A percentile compares a stretch with the other conserved stretches of the same genome.
These are phyloP conservation scores for Pinus albicaulis DNA, from an alignment of 75 land plant genomes.

Conservation along the genomic window DNA sequence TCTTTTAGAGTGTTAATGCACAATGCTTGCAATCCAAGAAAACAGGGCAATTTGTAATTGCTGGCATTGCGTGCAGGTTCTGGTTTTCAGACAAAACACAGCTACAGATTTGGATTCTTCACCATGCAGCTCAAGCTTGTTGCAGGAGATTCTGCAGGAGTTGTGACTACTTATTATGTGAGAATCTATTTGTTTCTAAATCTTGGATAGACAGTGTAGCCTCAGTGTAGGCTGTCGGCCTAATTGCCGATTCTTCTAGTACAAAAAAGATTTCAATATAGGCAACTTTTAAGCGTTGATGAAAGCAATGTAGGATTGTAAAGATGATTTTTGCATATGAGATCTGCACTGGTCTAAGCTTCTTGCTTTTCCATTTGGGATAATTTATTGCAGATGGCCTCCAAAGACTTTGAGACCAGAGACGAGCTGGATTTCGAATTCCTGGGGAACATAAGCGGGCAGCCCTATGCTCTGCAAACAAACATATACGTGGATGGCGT, in stretches of 20 bases:
- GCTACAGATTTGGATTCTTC: conserved; percentile 80
- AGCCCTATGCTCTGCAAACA: conserved; percentile 11
- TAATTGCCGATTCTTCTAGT: too few relatives aligned
- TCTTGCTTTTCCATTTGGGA: too few relatives aligned
- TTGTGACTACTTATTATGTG: conserved; percentile 82
- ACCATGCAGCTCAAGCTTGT: conserved; percentile 90
- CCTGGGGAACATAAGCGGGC: conserved; percentile 1
- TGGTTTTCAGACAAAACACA: conserved; percentile 68
- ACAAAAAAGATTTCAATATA: too few relatives aligned
- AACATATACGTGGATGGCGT: conserved; percentile 1
- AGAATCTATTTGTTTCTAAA: background rate
- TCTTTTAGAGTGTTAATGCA: too few relatives aligned
- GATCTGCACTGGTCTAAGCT: too few relatives aligned
- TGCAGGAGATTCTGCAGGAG: conserved; percentile 80
- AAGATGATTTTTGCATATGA: too few relatives aligned
- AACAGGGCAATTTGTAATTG: too few relatives aligned
- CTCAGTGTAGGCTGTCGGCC: too few relatives aligned
- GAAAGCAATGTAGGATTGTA: too few relatives aligned
- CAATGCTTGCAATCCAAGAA: too few relatives aligned
- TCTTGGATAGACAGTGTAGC: too few relatives aligned
- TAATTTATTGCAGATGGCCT: background rate
- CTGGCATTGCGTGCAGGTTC: conserved; percentile 36
- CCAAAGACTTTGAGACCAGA: conserved; percentile 4
- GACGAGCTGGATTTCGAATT: conserved; percentile 11
- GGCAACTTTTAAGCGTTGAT: too few relatives aligned